Base-by-base conservation (phyloP, 2,329 filamentous ascomycete genomes). In the Colletotrichum neosansevieriae region DNA sequence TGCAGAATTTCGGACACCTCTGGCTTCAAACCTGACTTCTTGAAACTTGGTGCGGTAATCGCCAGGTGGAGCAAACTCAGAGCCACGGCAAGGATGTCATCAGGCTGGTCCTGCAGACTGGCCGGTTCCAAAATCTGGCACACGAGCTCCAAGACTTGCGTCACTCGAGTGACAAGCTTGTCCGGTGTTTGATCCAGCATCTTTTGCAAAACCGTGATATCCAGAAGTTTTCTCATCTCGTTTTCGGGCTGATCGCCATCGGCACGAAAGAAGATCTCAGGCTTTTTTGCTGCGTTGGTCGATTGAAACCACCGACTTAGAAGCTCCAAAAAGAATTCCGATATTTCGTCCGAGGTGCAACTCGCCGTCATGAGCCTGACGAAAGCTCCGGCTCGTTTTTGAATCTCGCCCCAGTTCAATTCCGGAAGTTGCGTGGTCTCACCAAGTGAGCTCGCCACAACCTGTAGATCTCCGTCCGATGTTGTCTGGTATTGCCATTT, bases 171-270 rank as follows among this genome's bases (percentile, higher is more conserved):
- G 34, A 91, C 85, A 12, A 94, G 82, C 70, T 87, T 89, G 21
- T 90, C 86, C 1, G 89, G 85, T 51, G 90, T 85, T 51, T 81
- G 84, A 24, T 87, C 85, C 77, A 93, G 88, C 78, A 94, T 84
- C 38, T 84, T 85, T 73, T 92, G 89, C 7, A 93, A 81, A 0
- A 92, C 78, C 56, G 88, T 88, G 5, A 89, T 82, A 70, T 91
- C 84, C 6, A 85, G 77, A 1, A 94, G 78, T 4, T 83, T 81
- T 4, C 74, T 75, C 3, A 88, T 67, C 0, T 86, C 80, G 51
- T 87, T 82, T 1, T 76, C 73, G 0, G 73, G 61, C 4, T 78
- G 72, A 2, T 80, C 75, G 19, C 78, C 72, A 10, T 73, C 71
- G 38, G 72, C 49, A 17, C 72, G 73, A 34, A 77, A 50, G 1